A percentile compares a stretch with the other conserved stretches of the same genome.
Evolutionary conservation across 176 grass and related monocot species (phyloP).

Genomic region (Phragmites australis): DNA sequence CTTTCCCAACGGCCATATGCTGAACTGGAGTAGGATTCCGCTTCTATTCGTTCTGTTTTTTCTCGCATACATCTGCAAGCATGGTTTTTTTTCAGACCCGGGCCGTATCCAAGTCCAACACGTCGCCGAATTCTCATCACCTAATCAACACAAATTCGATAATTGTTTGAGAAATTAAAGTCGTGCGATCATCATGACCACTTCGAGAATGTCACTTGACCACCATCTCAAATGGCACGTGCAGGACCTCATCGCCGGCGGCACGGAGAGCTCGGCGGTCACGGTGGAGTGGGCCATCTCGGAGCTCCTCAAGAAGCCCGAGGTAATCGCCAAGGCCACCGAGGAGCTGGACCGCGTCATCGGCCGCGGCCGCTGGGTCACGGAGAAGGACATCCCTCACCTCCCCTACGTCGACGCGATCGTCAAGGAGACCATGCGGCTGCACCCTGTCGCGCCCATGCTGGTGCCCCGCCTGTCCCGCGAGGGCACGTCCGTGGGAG

Average conservation of each 20-base stretch:
- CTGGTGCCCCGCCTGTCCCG: conserved; percentile 53
- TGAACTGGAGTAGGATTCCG: neutral
- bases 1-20: neutral
- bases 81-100: neutral
- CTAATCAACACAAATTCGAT: neutral
- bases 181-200: too few species aligned
- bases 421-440: conserved; percentile 64
- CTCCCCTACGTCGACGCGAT: conserved; percentile 63
- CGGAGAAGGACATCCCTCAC: conserved; percentile 52
- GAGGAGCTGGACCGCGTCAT: conserved; percentile 67
- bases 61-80: neutral
- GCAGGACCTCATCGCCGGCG: conserved; percentile 64
- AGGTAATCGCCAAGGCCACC: conserved; percentile 52
- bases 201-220: too few species aligned
- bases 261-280: conserved; percentile 62
- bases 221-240: too few species aligned
- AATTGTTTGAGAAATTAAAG: neutral
- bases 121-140: neutral
- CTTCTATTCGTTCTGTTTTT: neutral
- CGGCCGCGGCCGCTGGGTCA: conserved; percentile 52
- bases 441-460: conserved; percentile 64
- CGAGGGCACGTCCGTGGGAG: conserved; percentile 35
- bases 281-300: conserved; percentile 68
- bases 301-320: conserved; percentile 54
- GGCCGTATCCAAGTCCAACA: neutral